Conservation (phyloP, 2,329 filamentous ascomycete species). For the Exophiala xenobiotica region DNA sequence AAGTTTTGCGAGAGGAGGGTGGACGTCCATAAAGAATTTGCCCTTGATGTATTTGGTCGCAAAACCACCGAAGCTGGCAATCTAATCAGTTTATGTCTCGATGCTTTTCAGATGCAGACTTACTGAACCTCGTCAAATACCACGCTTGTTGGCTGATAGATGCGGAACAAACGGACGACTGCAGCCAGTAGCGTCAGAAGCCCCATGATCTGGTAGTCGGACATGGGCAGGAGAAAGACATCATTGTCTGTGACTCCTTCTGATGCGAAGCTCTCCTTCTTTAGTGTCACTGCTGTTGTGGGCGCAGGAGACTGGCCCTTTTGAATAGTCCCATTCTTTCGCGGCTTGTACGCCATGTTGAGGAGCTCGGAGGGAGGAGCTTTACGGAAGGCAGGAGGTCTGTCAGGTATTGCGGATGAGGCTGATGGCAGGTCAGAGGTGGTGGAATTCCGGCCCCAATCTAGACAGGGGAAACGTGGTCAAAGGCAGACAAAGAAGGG, state of each 20-base stretch:
- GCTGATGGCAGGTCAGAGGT: not conserved
- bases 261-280: constrained; percentile 45
- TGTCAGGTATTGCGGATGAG: not conserved
- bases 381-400: not conserved
- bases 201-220: constrained; percentile 77
- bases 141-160: constrained; percentile 93
- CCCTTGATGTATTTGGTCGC: constrained; percentile 99
- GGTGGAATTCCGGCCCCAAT: constrained; percentile 1
- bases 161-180: constrained; percentile 84
- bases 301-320: constrained; percentile 7
- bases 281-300: constrained; percentile 33
- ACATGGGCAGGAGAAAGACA: constrained; percentile 78
- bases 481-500: constrained; percentile 38
- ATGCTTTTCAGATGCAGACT: constrained; percentile 41
- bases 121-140: constrained; percentile 99
- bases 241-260: constrained; percentile 76
- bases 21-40: constrained; percentile 99
- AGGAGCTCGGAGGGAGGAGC: not conserved
- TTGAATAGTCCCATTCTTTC: constrained; percentile 14
- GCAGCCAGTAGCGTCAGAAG: constrained; percentile 72
- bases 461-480: constrained; percentile 11
- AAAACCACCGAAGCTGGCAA: constrained; percentile 85
- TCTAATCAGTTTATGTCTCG: constrained; percentile 7
- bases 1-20: constrained; percentile 93
- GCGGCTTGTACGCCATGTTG: constrained; percentile 15